Evolutionary conservation across 1,284 basidiomycete species (phyloP).

Genomic region (Erythrobasidium hasegawianum): DNA sequence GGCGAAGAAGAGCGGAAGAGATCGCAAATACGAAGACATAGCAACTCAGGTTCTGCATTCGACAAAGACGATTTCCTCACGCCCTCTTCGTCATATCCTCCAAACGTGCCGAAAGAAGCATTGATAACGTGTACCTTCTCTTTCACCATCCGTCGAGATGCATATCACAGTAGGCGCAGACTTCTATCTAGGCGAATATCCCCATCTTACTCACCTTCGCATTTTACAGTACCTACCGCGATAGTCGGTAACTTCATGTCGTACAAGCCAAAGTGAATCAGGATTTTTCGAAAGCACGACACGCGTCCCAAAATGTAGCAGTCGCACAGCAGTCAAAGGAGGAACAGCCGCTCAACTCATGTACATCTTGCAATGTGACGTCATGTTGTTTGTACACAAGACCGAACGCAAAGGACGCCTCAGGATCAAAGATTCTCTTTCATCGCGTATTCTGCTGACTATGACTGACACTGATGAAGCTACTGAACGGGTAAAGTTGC

Average conservation of each 20-base stretch:
- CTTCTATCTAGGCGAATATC: no score
- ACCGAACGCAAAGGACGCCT: no score
- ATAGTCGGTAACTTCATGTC: conserved; percentile 36
- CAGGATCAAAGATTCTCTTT: no score
- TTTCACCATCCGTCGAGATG: conserved; percentile 84
- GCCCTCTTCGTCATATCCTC: conserved; percentile 16
- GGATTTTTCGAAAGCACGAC: no score
- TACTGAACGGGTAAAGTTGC: no score
- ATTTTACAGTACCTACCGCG: conserved; percentile 21
- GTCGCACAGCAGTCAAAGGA: no score
- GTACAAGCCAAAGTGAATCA: conserved; percentile 15
- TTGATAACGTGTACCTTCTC: conserved; percentile 89
- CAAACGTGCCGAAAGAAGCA: conserved; percentile 57
- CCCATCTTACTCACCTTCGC: neutral
- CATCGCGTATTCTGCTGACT: no score
- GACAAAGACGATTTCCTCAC: conserved; percentile 26
- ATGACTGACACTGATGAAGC: neutral
- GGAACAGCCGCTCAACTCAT: no score
- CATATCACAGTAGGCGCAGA: conserved; percentile 38
- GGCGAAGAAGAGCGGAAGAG: conserved; percentile 29
- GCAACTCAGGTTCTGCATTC: neutral
- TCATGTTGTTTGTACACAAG: no score
- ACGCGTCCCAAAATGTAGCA: no score
- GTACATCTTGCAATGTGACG: no score
- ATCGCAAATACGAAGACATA: conserved; percentile 34